phyloP scores from a whole-genome alignment of 139 green algal species.

The Picochlorum sp. region DNA sequence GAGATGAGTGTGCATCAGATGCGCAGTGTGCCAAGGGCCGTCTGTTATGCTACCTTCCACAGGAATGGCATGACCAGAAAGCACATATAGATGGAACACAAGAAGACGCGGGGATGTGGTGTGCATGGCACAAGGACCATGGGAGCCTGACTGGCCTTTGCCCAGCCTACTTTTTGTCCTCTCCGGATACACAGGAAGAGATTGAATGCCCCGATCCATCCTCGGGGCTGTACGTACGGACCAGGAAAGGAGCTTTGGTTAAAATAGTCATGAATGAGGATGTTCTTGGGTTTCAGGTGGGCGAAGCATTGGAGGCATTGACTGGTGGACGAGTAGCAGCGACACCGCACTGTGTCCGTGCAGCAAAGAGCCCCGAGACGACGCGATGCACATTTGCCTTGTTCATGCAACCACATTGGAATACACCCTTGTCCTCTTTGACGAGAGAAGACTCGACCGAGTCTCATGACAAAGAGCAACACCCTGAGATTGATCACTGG shows the following conservation, averaged over 20 bases:
- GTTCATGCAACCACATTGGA: conserved; percentile 73
- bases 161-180: conserved; percentile 51
- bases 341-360: conserved; percentile 65
- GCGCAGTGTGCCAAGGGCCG: conserved; percentile 34
- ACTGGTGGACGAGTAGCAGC: conserved; percentile 58
- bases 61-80: no score
- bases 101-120: conserved; percentile 40
- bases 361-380: conserved; percentile 4
- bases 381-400: conserved; percentile 50
- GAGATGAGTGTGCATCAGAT: background rate
- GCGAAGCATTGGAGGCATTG: conserved; percentile 52
- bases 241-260: conserved; percentile 24
- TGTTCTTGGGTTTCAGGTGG: conserved; percentile 67
- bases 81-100: no score
- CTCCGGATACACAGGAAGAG: background rate
- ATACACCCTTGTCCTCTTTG: conserved; percentile 19
- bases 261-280: conserved; percentile 43
- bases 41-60: conserved; percentile 65
- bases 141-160: conserved; percentile 61
- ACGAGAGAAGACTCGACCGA: background rate
- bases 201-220: conserved; percentile 42
- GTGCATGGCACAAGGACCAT: conserved; percentile 69
- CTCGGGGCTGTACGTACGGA: conserved; percentile 51
- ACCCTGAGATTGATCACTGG: conserved; percentile 42
- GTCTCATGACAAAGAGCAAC: background rate